Percentiles rank a stretch among this genome's conserved stretches.
Evolutionary conservation across 768 basidiomycete species (phyloP).

Genomic region (Coprinellus micaceus): DNA sequence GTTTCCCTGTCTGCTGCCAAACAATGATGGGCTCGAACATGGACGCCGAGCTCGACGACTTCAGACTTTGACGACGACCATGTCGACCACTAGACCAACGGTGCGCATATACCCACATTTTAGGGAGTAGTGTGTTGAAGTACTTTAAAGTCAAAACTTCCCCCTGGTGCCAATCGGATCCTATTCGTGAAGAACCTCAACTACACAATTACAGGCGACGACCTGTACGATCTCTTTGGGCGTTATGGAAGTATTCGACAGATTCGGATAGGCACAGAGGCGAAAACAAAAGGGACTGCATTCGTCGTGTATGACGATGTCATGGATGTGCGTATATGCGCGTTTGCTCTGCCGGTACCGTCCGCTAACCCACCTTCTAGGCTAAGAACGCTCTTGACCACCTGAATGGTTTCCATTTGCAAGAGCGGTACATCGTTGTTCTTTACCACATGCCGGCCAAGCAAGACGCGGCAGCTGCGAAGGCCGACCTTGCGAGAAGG

Average conservation of each 20-base stretch:
- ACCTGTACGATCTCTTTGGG: conserved; percentile 95
- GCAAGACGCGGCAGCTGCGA: conserved; percentile 89
- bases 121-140: not conserved
- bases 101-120: conserved; percentile 35
- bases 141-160: conserved; percentile 67
- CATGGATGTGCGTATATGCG: conserved; percentile 69
- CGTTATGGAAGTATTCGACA: conserved; percentile 97
- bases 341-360: conserved; percentile 10
- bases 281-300: conserved; percentile 92
- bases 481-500: conserved; percentile 85
- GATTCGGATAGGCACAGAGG: conserved; percentile 87
- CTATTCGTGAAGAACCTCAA: conserved; percentile 92
- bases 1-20: not conserved
- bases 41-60: not conserved
- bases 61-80: conserved; percentile 22
- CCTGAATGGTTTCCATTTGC: conserved; percentile 95
- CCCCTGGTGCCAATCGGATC: conserved; percentile 87
- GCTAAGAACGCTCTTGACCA: conserved; percentile 97
- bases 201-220: conserved; percentile 89
- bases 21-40: not conserved
- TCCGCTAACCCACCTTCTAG: conserved; percentile 34
- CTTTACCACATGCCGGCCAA: conserved; percentile 98
- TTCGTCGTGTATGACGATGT: conserved; percentile 97
- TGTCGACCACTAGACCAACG: conserved; percentile 70
- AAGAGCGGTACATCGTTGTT: conserved; percentile 97